Evolutionary conservation across 2,329 filamentous ascomycete genomes (phyloP).

Genomic region (Neoascochyta sp.): DNA sequence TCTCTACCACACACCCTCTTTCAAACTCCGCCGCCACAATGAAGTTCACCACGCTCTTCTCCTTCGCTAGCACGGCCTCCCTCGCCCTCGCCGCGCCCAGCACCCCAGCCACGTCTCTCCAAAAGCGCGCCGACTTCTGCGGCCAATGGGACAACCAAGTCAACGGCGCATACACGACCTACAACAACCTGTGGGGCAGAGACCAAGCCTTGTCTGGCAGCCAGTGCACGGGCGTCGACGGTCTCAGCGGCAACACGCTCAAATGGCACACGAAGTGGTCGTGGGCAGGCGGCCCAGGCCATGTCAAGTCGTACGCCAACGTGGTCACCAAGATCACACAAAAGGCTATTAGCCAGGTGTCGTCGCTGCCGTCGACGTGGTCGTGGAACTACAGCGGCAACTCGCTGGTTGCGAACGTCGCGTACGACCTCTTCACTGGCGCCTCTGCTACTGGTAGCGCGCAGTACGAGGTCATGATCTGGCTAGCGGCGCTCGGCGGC

Average conservation of each 20-base stretch:
- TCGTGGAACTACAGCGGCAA: conserved; percentile 50
- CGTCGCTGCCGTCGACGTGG: conserved; percentile 45
- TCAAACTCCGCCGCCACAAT: conserved; percentile 12
- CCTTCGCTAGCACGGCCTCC: conserved; percentile 26
- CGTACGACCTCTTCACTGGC: conserved; percentile 60
- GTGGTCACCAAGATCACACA: conserved; percentile 36
- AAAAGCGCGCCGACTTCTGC: conserved; percentile 34
- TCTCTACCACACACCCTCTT: background rate
- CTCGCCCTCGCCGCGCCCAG: conserved; percentile 28
- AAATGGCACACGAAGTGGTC: conserved; percentile 46
- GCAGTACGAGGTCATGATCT: conserved; percentile 66
- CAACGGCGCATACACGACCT: conserved; percentile 31
- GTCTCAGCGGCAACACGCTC: conserved; percentile 36
- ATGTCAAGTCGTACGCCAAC: conserved; percentile 47
- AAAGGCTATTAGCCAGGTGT: conserved; percentile 36
- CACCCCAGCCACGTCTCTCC: conserved; percentile 21
- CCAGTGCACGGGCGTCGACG: conserved; percentile 46
- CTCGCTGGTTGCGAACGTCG: conserved; percentile 54
- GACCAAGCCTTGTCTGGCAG: conserved; percentile 41
- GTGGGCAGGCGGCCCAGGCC: conserved; percentile 38
- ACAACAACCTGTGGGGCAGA: conserved; percentile 47
- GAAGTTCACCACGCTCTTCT: conserved; percentile 26
- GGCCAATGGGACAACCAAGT: conserved; percentile 30
- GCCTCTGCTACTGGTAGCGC: conserved; percentile 44
- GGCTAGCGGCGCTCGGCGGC: conserved; percentile 56